Evolutionary conservation across 2,329 filamentous ascomycete species (phyloP), one percentile per base, ranked within the genome.

Genomic region (Botrytis pseudocinerea): DNA sequence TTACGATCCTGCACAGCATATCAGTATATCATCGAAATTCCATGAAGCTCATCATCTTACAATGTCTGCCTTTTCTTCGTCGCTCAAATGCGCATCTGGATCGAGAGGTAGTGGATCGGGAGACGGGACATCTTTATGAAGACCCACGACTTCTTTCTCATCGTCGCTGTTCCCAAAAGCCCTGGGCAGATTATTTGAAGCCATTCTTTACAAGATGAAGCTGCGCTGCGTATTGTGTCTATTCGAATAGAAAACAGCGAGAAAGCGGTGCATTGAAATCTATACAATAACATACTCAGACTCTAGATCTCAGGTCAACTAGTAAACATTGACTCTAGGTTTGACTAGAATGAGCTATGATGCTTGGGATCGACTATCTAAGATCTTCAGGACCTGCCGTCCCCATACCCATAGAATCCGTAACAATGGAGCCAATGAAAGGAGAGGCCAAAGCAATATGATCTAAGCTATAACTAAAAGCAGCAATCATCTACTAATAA

Each of bases 41-140:
- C 25, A 42, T 42, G 10, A 10, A n/a, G 20, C 10, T 32, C 38
- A 42, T 57, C 6, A 44, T 70, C 87, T 76, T 82, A 93, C 91
- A 78, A 89, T 87, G 66, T 82, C 85, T 40, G 86, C 87, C 76
- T 83, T 86, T 80, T 93, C 91, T 75, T 89, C 89, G 1, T 87
- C 86, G 57, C 85, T 90, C 77, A 92, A 82, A 12, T 89, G 88
- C 65, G 87, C 90, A 81, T 94, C 92, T 0, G 89, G 89, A 77
- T 91, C 88, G 38, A 76, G 76, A 69, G 77, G 76, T 12, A 77
- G 76, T 18, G 77, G 16, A 54, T 71, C 70, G 2, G 68, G 38
- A 54, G 69, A 54, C 22, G 61, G 32, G 16, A 18, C 32, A 25
- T 66, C 22, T n/a, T 70, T 72, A n/a, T 48, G 32, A 28, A 63